Evolutionary conservation across 805 yeast species (phyloP).

Genomic region (Danielia reshetovae): DNA sequence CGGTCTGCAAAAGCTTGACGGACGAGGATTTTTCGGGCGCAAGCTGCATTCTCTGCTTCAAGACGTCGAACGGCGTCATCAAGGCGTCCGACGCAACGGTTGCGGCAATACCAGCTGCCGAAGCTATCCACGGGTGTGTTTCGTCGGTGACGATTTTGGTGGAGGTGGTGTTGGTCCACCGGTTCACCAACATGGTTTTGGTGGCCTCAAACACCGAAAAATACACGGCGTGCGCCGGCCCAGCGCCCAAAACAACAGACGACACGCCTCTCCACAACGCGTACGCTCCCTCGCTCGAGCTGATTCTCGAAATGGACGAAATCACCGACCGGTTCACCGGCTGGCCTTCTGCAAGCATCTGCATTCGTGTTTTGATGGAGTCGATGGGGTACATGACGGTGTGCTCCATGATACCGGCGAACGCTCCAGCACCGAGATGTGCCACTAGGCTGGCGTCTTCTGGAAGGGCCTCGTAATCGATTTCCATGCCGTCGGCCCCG

Average conservation of each 20-base stretch:
- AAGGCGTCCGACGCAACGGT: conserved; percentile 91
- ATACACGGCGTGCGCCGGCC: conserved; percentile 97
- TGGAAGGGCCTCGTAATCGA: conserved; percentile 91
- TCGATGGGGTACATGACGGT: conserved; percentile 96
- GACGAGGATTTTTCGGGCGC: conserved; percentile 17
- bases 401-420: conserved; percentile 99
- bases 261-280: conserved; percentile 93
- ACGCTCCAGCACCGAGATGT: conserved; percentile 89
- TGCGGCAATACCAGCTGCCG: conserved; percentile 86
- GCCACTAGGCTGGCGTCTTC: conserved; percentile 77
- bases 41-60: conserved; percentile 90
- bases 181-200: conserved; percentile 53
- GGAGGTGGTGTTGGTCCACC: conserved; percentile 27
- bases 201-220: conserved; percentile 89
- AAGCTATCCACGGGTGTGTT: conserved; percentile 78
- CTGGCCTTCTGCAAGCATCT: conserved; percentile 40
- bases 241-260: conserved; percentile 94
- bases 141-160: conserved; percentile 52
- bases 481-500: conserved; percentile 42
- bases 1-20: conserved; percentile 30
- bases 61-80: conserved; percentile 95
- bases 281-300: conserved; percentile 82
- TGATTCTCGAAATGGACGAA: conserved; percentile 65
- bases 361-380: conserved; percentile 95
- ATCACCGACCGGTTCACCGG: conserved; percentile 44